Conservation (phyloP, 2,329 filamentous ascomycete genomes). For the Parastagonospora nodorum region DNA sequence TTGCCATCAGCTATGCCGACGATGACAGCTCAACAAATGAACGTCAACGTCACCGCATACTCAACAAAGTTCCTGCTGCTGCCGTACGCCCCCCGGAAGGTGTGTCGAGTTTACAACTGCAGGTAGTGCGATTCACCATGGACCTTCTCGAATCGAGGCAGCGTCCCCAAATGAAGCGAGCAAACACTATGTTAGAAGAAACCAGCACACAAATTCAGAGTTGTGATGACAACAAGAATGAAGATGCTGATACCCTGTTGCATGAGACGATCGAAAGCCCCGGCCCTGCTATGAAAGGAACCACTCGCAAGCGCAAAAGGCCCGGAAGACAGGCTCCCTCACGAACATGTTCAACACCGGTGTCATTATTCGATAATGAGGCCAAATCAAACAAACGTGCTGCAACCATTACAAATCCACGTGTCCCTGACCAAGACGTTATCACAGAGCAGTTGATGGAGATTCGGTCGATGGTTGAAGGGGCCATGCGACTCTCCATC, state of each 20-base stretch:
- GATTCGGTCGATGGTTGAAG: slow-evolving; percentile 35
- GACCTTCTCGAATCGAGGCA: slow-evolving; percentile 22
- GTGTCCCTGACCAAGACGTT: not conserved
- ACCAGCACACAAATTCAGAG: not conserved
- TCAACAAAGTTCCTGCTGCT: slow-evolving; percentile 24
- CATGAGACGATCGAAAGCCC: not conserved
- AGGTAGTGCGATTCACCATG: slow-evolving; percentile 34
- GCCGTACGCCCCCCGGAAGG: slow-evolving; percentile 40
- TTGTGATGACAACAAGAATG: not conserved
- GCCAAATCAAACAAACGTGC: not conserved
- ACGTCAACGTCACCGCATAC: slow-evolving; percentile 26
- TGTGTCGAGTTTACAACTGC: slow-evolving; percentile 26
- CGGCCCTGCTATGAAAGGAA: not conserved
- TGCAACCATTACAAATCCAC: not conserved
- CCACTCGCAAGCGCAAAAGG: slow-evolving; percentile 9
- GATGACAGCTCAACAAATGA: slow-evolving; percentile 3
- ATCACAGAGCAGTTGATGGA: not conserved
- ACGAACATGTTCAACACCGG: not conserved
- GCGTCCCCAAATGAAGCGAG: slow-evolving; percentile 12
- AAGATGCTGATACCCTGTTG: not conserved
- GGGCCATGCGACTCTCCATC: slow-evolving; percentile 44
- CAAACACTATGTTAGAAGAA: slow-evolving; percentile 4
- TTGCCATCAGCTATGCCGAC: slow-evolving; percentile 27
- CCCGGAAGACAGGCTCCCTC: not conserved
- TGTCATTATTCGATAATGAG: not conserved